These are phyloP conservation scores for Xylaria flabelliformis DNA, from an alignment of 495 filamentous ascomycete species.

Conservation along the genomic window DNA sequence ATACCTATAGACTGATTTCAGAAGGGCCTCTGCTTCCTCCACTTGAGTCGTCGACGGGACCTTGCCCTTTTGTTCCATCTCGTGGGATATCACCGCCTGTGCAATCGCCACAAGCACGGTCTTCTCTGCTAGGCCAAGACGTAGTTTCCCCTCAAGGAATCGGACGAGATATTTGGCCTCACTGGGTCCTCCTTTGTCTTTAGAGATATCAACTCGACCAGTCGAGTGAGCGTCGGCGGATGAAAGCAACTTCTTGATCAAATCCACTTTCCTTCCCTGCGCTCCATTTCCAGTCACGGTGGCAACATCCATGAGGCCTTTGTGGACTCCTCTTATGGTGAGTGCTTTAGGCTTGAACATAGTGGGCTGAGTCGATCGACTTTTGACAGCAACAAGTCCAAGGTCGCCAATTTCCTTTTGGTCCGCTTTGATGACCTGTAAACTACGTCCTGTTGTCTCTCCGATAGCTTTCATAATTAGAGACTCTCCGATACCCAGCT, in stretches of 20 bases:
- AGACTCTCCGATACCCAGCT: constrained; percentile 95
- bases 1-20: constrained; percentile 90
- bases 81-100: constrained; percentile 85
- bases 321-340: constrained; percentile 84
- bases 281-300: constrained; percentile 85
- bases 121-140: constrained; percentile 90
- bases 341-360: constrained; percentile 97
- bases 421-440: constrained; percentile 87
- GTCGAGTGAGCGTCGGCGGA: constrained; percentile 75
- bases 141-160: constrained; percentile 91
- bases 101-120: constrained; percentile 88
- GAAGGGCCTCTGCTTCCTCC: constrained; percentile 78
- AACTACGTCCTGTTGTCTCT: constrained; percentile 86
- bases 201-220: constrained; percentile 85
- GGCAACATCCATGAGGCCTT: constrained; percentile 87
- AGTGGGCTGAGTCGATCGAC: constrained; percentile 88
- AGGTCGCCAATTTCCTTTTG: constrained; percentile 96
- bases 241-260: constrained; percentile 93
- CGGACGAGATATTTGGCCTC: constrained; percentile 94
- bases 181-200: constrained; percentile 91
- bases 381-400: constrained; percentile 93
- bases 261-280: constrained; percentile 87
- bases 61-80: constrained; percentile 69
- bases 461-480: constrained; percentile 98
- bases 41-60: constrained; percentile 74